Conservation (phyloP, 306 rosid species). For the Alnus rubra region DNA sequence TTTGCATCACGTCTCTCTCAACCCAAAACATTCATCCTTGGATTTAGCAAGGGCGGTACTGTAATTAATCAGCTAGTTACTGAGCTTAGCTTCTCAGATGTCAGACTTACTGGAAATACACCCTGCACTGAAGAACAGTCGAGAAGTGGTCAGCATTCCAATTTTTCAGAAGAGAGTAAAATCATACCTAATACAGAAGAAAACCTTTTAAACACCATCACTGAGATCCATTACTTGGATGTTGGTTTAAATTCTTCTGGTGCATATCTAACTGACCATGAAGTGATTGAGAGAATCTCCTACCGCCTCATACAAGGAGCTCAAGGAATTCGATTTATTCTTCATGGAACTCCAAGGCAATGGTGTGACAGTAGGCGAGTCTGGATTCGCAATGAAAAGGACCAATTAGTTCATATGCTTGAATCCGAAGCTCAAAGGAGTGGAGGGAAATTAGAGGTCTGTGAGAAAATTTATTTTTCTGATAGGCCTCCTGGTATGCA, state of each 20-base stretch:
- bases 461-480: slow-evolving; percentile 57
- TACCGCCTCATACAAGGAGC: slow-evolving; percentile 39
- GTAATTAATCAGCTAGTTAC: slow-evolving; percentile 79
- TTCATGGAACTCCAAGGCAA: slow-evolving; percentile 94
- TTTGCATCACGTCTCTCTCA: slow-evolving; percentile 23
- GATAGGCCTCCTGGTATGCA: slow-evolving; percentile 61
- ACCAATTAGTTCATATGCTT: slow-evolving; percentile 51
- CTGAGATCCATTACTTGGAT: slow-evolving; percentile 79
- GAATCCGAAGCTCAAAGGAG: slow-evolving; percentile 50
- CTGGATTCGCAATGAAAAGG: slow-evolving; percentile 71
- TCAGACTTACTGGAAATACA: slow-evolving; percentile 22
- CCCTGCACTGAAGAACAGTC: slow-evolving; percentile 25
- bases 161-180: slow-evolving; percentile 26
- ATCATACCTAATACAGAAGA: slow-evolving; percentile 53
- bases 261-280: slow-evolving; percentile 62
- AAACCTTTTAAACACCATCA: slow-evolving; percentile 55
- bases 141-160: slow-evolving; percentile 1
- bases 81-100: slow-evolving; percentile 58
- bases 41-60: slow-evolving; percentile 94
- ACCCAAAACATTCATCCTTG: slow-evolving; percentile 65
- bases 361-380: slow-evolving; percentile 66
- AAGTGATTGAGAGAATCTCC: slow-evolving; percentile 54
- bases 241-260: slow-evolving; percentile 79
- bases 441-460: slow-evolving; percentile 49
- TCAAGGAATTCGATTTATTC: slow-evolving; percentile 46